Conservation (phyloP, 495 filamentous ascomycete species). For the Pyronema omphalodes region DNA sequence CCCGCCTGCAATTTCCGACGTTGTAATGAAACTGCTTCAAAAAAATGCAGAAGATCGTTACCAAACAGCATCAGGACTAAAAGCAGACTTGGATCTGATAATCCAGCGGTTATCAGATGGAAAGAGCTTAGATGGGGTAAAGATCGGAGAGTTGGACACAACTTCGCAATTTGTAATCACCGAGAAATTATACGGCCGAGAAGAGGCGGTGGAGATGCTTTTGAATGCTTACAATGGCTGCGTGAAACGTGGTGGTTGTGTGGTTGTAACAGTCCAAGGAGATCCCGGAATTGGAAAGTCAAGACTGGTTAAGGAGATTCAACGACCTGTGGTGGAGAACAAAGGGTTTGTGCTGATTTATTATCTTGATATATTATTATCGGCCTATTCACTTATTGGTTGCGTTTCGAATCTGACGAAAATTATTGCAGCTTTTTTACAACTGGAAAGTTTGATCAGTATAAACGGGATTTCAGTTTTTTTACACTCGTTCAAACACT, state of each 20-base stretch:
- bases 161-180: constrained; percentile 23
- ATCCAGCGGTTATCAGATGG: constrained; percentile 43
- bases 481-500: constrained; percentile 23
- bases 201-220: constrained; percentile 16
- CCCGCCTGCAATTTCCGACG: constrained; percentile 43
- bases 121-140: constrained; percentile 22
- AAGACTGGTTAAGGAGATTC: constrained; percentile 22
- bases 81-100: constrained; percentile 44
- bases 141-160: constrained; percentile 22
- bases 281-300: constrained; percentile 21
- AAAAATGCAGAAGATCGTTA: constrained; percentile 55
- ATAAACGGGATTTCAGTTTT: constrained; percentile 21
- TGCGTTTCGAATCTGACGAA: not conserved
- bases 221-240: constrained; percentile 18
- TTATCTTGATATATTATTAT: not conserved
- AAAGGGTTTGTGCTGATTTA: constrained; percentile 11
- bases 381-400: not conserved
- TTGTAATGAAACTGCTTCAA: constrained; percentile 53
- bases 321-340: constrained; percentile 23
- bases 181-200: constrained; percentile 22
- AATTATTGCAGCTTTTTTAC: constrained; percentile 12
- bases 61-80: constrained; percentile 50
- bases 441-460: constrained; percentile 22
- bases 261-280: constrained; percentile 20
- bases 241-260: constrained; percentile 17